These are phyloP conservation scores for Trametes villosa DNA, from an alignment of 768 basidiomycete species.

Conservation along the genomic window DNA sequence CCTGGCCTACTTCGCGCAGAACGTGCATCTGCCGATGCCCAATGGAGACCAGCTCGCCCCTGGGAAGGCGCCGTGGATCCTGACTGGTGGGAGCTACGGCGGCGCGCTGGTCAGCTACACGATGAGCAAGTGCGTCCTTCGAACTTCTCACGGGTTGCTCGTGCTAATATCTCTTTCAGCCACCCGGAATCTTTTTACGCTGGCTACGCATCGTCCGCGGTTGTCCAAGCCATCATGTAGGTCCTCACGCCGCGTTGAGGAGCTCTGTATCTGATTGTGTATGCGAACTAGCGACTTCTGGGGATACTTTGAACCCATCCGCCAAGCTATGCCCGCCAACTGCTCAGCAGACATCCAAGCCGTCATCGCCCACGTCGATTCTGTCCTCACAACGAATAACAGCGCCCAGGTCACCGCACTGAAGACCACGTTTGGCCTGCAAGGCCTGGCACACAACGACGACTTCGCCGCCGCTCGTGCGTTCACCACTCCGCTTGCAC, in stretches of 20 bases:
- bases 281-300: conserved; percentile 48
- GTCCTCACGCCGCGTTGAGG: background rate
- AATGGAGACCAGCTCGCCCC: conserved; percentile 61
- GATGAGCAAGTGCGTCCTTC: conserved; percentile 57
- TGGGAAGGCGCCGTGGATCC: conserved; percentile 44
- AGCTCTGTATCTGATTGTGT: too few relatives aligned
- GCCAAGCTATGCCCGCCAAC: conserved; percentile 64
- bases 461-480: conserved; percentile 61
- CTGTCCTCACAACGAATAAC: conserved; percentile 50
- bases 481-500: conserved; percentile 16
- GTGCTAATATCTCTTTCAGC: conserved; percentile 34
- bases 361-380: conserved; percentile 60
- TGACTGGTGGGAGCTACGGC: conserved; percentile 44
- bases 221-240: conserved; percentile 57
- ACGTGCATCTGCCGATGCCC: conserved; percentile 67
- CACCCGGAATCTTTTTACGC: conserved; percentile 60
- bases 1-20: conserved; percentile 66
- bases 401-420: conserved; percentile 50
- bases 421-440: conserved; percentile 61
- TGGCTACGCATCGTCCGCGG: conserved; percentile 63
- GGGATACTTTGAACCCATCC: conserved; percentile 72
- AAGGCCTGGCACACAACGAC: conserved; percentile 56
- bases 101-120: conserved; percentile 57
- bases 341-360: conserved; percentile 70
- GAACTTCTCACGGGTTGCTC: background rate